phyloP scores from a whole-genome alignment of 345 rosid genomes.

The Eucalyptus victrix region DNA sequence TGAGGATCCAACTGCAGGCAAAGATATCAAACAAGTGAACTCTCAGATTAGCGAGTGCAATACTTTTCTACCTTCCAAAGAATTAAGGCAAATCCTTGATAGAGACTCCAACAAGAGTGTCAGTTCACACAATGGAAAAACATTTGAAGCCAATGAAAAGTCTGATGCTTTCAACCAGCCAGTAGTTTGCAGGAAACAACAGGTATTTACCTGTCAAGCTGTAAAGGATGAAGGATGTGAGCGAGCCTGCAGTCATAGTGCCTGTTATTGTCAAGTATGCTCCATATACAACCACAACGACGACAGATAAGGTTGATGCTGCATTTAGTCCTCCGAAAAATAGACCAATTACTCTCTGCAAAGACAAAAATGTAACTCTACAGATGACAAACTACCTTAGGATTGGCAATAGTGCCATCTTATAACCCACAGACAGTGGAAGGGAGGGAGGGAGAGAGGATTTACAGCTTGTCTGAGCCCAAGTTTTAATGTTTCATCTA shows the following conservation, averaged over 20 bases:
- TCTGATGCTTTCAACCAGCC: background rate
- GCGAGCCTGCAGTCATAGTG: slow-evolving; percentile 76
- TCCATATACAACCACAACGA: slow-evolving; percentile 75
- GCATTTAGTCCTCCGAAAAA: slow-evolving; percentile 88
- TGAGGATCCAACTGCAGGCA: slow-evolving; percentile 73
- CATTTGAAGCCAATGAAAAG: background rate
- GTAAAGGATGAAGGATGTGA: slow-evolving; percentile 93
- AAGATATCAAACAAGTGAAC: background rate
- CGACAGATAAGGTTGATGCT: slow-evolving; percentile 72
- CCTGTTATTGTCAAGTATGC: slow-evolving; percentile 81
- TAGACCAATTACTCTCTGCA: slow-evolving; percentile 50
- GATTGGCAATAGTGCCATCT: background rate
- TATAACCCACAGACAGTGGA: background rate
- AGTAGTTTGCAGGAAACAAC: background rate
- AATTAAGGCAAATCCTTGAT: background rate
- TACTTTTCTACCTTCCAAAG: background rate
- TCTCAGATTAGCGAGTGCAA: background rate
- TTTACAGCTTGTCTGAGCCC: slow-evolving; percentile 92
- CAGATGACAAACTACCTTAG: background rate
- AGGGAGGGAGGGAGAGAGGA: background rate
- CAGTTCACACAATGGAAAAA: background rate
- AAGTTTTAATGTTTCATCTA: slow-evolving; percentile 72
- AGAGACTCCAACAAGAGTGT: background rate
- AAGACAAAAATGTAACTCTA: background rate
- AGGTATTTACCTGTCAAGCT: slow-evolving; percentile 75